These are phyloP conservation scores for Trichoderma semiorbis DNA, from an alignment of 2,329 filamentous ascomycete species.

Conservation along the genomic window DNA sequence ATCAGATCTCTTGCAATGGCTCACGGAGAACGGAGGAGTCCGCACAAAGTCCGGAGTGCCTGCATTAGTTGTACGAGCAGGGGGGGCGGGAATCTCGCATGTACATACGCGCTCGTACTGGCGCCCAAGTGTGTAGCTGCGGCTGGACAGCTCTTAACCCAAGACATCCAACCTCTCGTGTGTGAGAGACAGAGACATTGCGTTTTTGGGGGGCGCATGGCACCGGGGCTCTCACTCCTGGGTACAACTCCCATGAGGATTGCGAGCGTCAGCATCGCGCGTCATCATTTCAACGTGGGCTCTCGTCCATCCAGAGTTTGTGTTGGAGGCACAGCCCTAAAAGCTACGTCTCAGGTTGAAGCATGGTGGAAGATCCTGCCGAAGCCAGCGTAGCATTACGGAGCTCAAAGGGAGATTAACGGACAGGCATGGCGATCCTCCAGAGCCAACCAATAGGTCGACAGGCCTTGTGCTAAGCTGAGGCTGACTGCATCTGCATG, in stretches of 20 bases:
- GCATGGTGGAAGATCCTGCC: slow-evolving; percentile 1
- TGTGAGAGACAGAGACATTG: background rate
- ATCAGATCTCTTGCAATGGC: slow-evolving; percentile 6
- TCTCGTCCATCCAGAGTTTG: background rate
- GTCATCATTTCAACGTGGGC: background rate
- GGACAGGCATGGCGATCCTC: background rate
- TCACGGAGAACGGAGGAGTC: background rate
- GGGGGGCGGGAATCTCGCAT: background rate
- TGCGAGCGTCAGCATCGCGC: slow-evolving; percentile 7
- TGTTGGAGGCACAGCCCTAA: slow-evolving; percentile 5
- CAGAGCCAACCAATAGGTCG: slow-evolving; percentile 2
- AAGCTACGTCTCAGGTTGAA: slow-evolving; percentile 1
- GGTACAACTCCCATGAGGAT: background rate
- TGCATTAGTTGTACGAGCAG: background rate
- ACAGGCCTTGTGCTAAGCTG: background rate
- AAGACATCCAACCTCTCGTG: background rate
- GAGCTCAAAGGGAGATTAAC: background rate
- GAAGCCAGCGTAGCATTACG: background rate
- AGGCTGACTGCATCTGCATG: background rate
- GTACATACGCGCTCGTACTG: background rate
- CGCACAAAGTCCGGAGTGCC: background rate
- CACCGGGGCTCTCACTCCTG: background rate
- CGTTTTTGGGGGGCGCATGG: background rate
- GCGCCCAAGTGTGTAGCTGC: background rate
- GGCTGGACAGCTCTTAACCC: background rate